These are phyloP conservation scores for Pleurotus eryngii DNA, from an alignment of 768 basidiomycete species.

Conservation along the genomic window DNA sequence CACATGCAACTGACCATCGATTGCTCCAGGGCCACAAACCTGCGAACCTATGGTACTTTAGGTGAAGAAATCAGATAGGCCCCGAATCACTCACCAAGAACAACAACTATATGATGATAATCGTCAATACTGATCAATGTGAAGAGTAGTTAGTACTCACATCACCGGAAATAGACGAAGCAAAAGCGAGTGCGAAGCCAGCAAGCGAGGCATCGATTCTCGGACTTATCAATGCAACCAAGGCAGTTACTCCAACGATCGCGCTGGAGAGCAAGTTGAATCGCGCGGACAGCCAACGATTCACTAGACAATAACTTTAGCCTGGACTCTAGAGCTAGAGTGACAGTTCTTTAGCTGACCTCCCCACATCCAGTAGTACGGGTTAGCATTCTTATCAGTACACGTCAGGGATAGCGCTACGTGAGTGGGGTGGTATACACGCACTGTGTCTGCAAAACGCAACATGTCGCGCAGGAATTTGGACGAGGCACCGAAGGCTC, in stretches of 20 bases:
- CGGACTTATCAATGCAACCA: slow-evolving; percentile 64
- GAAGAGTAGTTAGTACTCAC: slow-evolving; percentile 1
- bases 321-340: background rate
- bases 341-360: slow-evolving; percentile 35
- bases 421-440: slow-evolving; percentile 18
- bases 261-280: slow-evolving; percentile 79
- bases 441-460: slow-evolving; percentile 74
- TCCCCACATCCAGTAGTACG: slow-evolving; percentile 92
- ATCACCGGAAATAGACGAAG: slow-evolving; percentile 70
- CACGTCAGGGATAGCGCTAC: background rate
- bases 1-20: slow-evolving; percentile 64
- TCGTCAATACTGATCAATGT: background rate
- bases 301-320: slow-evolving; percentile 44
- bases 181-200: slow-evolving; percentile 85
- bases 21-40: slow-evolving; percentile 87
- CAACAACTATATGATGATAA: slow-evolving; percentile 31
- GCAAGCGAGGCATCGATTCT: slow-evolving; percentile 77
- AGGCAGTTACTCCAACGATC: slow-evolving; percentile 70
- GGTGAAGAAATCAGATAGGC: background rate
- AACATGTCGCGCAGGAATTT: slow-evolving; percentile 86
- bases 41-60: slow-evolving; percentile 47
- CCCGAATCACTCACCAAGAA: slow-evolving; percentile 45
- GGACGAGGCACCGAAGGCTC: slow-evolving; percentile 86
- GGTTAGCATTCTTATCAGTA: slow-evolving; percentile 47
- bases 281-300: slow-evolving; percentile 86